Conservation (phyloP, 148 eudicot species). For the Limonium bicolor region DNA sequence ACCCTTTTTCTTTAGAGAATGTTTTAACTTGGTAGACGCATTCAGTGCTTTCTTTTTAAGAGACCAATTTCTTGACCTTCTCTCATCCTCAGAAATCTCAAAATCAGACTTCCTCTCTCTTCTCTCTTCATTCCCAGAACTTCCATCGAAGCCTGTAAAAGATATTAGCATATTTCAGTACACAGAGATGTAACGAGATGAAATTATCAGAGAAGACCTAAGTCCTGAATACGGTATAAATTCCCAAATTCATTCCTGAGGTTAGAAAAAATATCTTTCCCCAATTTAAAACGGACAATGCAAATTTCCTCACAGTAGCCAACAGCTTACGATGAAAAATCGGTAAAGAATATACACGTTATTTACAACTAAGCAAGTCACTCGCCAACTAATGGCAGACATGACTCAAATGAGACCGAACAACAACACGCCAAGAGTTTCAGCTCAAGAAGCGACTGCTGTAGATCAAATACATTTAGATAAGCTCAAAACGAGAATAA, state of each 20-base stretch:
- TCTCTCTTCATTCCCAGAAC: constrained; percentile 33
- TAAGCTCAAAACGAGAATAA: neutral
- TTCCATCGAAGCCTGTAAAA: constrained; percentile 33
- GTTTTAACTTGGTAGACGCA: constrained; percentile 48
- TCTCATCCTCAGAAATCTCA: constrained; percentile 53
- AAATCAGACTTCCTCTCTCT: constrained; percentile 46
- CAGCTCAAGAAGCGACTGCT: too few species aligned
- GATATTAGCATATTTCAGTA: constrained; percentile 8
- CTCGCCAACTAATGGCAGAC: too few species aligned
- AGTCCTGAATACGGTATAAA: neutral
- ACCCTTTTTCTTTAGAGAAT: constrained; percentile 43
- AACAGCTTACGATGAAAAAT: too few species aligned
- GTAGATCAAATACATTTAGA: neutral
- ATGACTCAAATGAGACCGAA: too few species aligned
- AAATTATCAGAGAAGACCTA: neutral
- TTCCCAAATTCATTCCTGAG: neutral
- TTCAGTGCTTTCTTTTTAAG: constrained; percentile 48
- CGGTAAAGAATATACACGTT: too few species aligned
- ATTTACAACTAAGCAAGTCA: too few species aligned
- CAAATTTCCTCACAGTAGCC: neutral
- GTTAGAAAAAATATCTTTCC: neutral
- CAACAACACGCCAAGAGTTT: too few species aligned
- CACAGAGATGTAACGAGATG: too few species aligned
- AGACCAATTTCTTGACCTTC: constrained; percentile 38
- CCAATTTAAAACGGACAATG: neutral